These are phyloP conservation scores for Rhynchospora tenuis DNA, from an alignment of 176 grass and related monocot species.

Conservation along the genomic window DNA sequence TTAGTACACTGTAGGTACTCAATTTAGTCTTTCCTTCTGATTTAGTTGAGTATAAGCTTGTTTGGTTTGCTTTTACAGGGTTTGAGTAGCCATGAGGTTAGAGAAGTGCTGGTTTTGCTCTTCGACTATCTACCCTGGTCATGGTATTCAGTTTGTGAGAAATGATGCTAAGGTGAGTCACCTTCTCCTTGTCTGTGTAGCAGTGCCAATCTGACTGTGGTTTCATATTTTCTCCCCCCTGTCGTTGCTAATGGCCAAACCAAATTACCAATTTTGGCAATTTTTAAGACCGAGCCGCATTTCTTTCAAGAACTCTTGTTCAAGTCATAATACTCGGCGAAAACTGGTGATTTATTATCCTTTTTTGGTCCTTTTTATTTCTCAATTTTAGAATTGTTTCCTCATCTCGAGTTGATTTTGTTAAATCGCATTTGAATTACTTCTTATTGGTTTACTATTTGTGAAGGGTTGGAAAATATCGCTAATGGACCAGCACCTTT, in stretches of 20 bases:
- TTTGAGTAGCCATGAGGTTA: slow-evolving; percentile 66
- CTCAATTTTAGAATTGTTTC: too few relatives aligned
- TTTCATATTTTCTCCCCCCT: background rate
- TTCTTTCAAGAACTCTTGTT: too few relatives aligned
- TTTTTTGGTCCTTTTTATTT: too few relatives aligned
- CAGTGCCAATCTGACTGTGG: background rate
- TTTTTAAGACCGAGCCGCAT: too few relatives aligned
- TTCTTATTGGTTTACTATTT: too few relatives aligned
- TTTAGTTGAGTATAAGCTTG: background rate
- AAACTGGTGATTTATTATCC: too few relatives aligned
- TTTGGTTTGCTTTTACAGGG: background rate
- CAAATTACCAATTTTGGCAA: background rate
- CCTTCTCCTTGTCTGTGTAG: background rate
- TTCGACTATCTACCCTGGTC: slow-evolving; percentile 80
- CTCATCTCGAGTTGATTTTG: too few relatives aligned
- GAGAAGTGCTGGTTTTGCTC: slow-evolving; percentile 99
- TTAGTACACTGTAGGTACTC: too few relatives aligned
- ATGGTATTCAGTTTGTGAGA: slow-evolving; percentile 93
- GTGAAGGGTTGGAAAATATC: too few relatives aligned
- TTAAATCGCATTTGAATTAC: too few relatives aligned
- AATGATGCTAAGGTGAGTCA: slow-evolving; percentile 88
- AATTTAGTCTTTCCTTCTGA: background rate
- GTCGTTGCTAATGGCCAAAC: background rate
- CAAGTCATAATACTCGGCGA: too few relatives aligned
- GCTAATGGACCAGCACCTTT: too few relatives aligned